A percentile compares a stretch with the other conserved stretches of the same genome.
Evolutionary conservation across 177 flowering plant species (phyloP).

Genomic region (Tripterygium wilfordii): DNA sequence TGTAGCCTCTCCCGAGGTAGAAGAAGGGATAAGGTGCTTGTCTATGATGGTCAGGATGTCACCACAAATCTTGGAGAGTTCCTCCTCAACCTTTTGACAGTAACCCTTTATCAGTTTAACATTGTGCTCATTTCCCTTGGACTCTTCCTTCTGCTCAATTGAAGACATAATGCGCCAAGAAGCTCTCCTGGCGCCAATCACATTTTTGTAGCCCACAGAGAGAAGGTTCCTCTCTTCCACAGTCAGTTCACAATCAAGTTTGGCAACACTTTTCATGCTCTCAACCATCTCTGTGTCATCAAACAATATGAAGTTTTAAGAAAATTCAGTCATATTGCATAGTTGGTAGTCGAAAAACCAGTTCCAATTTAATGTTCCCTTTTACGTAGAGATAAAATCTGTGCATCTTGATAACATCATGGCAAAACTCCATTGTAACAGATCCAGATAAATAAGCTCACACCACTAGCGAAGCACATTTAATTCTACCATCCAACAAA

Average conservation of each 20-base stretch:
- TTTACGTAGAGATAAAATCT: too few relatives aligned
- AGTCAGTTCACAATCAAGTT: conserved; percentile 66
- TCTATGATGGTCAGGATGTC: conserved; percentile 73
- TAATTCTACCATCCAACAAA: too few relatives aligned
- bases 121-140: conserved; percentile 66
- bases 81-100: conserved; percentile 65
- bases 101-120: conserved; percentile 54
- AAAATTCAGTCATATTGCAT: too few relatives aligned
- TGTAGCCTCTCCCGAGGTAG: conserved; percentile 62
- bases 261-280: conserved; percentile 71
- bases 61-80: conserved; percentile 53
- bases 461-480: too few relatives aligned
- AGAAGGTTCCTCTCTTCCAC: conserved; percentile 88
- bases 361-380: too few relatives aligned
- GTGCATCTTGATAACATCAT: too few relatives aligned
- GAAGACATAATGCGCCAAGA: conserved; percentile 86
- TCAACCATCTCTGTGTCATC: conserved; percentile 81
- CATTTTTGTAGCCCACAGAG: too few relatives aligned
- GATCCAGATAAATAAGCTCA: too few relatives aligned
- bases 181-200: conserved; percentile 70
- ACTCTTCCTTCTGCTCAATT: too few relatives aligned
- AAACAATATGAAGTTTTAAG: conserved; percentile 7
- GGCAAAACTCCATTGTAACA: too few relatives aligned
- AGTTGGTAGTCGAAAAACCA: too few relatives aligned
- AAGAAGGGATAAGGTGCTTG: conserved; percentile 67